A percentile compares a stretch with the other conserved stretches of the same genome.
Evolutionary conservation across 208 protist genomes (phyloP).

Genomic region (Crithidia sp.): DNA sequence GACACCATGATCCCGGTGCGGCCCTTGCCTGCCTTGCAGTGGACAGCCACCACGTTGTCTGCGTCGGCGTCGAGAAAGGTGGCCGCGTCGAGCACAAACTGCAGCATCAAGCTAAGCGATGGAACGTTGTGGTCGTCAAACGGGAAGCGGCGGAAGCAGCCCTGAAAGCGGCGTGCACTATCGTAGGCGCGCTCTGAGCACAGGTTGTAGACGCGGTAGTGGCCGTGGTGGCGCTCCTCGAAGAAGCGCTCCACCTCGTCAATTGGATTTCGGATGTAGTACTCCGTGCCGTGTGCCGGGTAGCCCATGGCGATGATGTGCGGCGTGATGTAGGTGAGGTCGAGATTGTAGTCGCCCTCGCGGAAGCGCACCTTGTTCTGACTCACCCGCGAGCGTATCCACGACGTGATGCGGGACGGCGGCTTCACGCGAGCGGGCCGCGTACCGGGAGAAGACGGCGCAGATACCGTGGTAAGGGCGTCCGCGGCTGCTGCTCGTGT

Average conservation of each 20-base stretch:
- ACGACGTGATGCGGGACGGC: constrained; percentile 18
- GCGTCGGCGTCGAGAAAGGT: constrained; percentile 63
- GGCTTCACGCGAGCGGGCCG: constrained; percentile 4
- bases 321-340: constrained; percentile 93
- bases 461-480: neutral
- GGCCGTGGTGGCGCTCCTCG: constrained; percentile 80
- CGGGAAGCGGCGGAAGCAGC: constrained; percentile 70
- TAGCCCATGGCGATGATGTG: constrained; percentile 95
- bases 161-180: constrained; percentile 49
- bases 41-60: constrained; percentile 89
- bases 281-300: constrained; percentile 87
- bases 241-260: constrained; percentile 93
- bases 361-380: constrained; percentile 92
- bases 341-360: constrained; percentile 91
- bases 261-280: constrained; percentile 94
- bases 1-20: constrained; percentile 96
- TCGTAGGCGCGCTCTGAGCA: constrained; percentile 91
- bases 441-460: neutral
- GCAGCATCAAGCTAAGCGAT: constrained; percentile 78
- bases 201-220: constrained; percentile 95
- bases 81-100: constrained; percentile 66
- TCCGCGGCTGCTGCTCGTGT: no score
- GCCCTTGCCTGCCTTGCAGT: constrained; percentile 98
- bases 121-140: constrained; percentile 97
- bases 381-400: constrained; percentile 80